Evolutionary conservation across 371 early-diverging fungal genomes (phyloP), one percentile per base, ranked within the genome.

Genomic region (Rhizopus stolonifer): DNA sequence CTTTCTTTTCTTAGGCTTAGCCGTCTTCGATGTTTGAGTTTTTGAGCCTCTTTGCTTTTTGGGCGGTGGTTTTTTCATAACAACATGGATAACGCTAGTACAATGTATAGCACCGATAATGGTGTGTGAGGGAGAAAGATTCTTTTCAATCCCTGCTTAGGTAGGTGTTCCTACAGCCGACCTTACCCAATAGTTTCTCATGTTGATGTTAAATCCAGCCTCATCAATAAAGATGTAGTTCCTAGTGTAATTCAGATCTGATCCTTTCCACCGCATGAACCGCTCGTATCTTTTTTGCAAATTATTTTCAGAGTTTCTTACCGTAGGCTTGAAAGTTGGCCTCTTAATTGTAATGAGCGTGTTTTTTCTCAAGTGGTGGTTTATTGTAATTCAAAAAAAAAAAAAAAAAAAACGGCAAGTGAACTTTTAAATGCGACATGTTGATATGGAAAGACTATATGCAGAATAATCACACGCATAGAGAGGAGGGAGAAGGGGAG

Each of bases 261-360:
- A 40, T n/a, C 38, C 26, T 29, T 50, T 50, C 50, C 53, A 53
- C 33, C 45, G 33, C 45, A 53, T 53, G 32, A 53, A 53, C 53
- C 53, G 45, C 25, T 53, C 53, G 44, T 53, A 46, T 46, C 45
- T 46, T 19, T 24, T 32, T 40, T 52, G 26, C 42, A 52, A 33
- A 29, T 31, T 52, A 17, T 52, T 22, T 31, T 31, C 14, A 48
- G 14, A 23, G 24, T 48, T 48, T 8, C 36, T 19, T 15, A 9
- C 24, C 31, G 18, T 32, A 29, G 48, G 24, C 14, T 34, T 23
- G 14, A 49, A 49, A 17, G 11, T 6, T 32, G 36, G 15, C 36
- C 36, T 49, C 36, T 49, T 36, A 21, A 38, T 15, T 32, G 54
- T 31, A 44, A 45, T 21, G 4, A 25, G 17, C 26, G 26, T 46